Percentiles rank a stretch among this genome's conserved stretches.
These are phyloP conservation scores for Dryas octopetala DNA, from an alignment of 306 rosid species.

Conservation along the genomic window DNA sequence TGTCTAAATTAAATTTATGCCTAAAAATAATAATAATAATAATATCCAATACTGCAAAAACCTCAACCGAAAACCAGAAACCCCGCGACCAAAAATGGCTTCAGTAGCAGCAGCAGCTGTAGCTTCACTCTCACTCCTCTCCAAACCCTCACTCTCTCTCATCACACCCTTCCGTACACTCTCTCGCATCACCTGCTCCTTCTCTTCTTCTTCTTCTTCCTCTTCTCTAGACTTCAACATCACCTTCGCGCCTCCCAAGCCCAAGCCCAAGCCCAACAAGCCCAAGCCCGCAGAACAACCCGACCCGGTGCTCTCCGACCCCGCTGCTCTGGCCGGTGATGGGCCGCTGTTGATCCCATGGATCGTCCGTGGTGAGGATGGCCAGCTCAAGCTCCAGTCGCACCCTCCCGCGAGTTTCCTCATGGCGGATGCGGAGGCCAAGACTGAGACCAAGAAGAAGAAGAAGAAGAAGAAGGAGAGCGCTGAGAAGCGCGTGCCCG, in stretches of 20 bases:
- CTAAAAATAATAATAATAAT: background rate
- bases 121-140: constrained; percentile 34
- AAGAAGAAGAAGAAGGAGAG: constrained; percentile 36
- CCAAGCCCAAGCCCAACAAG: constrained; percentile 45
- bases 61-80: background rate
- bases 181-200: constrained; percentile 44
- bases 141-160: constrained; percentile 40
- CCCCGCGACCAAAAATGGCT: constrained; percentile 18
- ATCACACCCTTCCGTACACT: constrained; percentile 46
- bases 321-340: background rate
- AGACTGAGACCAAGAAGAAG: constrained; percentile 45
- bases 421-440: constrained; percentile 37
- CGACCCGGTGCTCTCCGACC: background rate
- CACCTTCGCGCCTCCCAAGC: constrained; percentile 71
- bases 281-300: constrained; percentile 18
- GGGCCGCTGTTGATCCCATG: constrained; percentile 74
- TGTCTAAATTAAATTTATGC: too few relatives aligned
- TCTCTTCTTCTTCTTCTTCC: constrained; percentile 48
- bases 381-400: constrained; percentile 59
- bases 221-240: constrained; percentile 70
- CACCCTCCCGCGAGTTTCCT: constrained; percentile 63
- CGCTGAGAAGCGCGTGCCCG: constrained; percentile 23
- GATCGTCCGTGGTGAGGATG: constrained; percentile 89
- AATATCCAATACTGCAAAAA: constrained; percentile 1
- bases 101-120: constrained; percentile 29